Conservation (phyloP, 495 filamentous ascomycete genomes). For the Xylaria palmicola region DNA sequence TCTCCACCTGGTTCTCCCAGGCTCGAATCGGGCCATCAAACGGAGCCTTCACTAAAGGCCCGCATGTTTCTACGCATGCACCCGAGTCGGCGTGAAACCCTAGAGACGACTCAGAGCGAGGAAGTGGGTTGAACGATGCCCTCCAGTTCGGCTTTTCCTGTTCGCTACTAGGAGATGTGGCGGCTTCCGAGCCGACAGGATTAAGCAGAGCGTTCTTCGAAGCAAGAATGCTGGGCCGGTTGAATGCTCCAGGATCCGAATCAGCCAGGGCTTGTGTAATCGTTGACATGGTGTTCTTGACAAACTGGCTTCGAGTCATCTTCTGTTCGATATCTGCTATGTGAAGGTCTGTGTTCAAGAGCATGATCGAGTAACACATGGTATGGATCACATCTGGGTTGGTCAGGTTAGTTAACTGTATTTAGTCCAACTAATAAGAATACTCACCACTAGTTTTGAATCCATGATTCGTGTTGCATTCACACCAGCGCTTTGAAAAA, state of each 20-base stretch:
- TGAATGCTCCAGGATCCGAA: slow-evolving; percentile 64
- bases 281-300: slow-evolving; percentile 95
- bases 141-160: slow-evolving; percentile 44
- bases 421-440: neutral
- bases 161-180: slow-evolving; percentile 45
- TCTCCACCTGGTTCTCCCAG: slow-evolving; percentile 89
- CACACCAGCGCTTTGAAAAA: slow-evolving; percentile 86
- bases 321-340: slow-evolving; percentile 91
- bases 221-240: slow-evolving; percentile 48
- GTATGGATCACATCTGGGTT: slow-evolving; percentile 87
- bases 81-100: slow-evolving; percentile 32
- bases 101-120: slow-evolving; percentile 44
- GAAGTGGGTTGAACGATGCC: slow-evolving; percentile 47
- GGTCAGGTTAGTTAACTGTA: slow-evolving; percentile 23
- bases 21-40: slow-evolving; percentile 74
- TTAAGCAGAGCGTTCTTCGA: slow-evolving; percentile 35
- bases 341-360: slow-evolving; percentile 96
- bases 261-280: slow-evolving; percentile 74
- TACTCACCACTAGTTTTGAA: slow-evolving; percentile 82
- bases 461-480: slow-evolving; percentile 90
- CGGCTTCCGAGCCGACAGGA: slow-evolving; percentile 25
- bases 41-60: slow-evolving; percentile 73
- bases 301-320: slow-evolving; percentile 91
- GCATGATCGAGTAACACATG: slow-evolving; percentile 90
- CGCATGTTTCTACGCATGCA: slow-evolving; percentile 41